Evolutionary conservation across 1,139 yeast genomes (phyloP).

Genomic region (Saccharomyces pastorianus): DNA sequence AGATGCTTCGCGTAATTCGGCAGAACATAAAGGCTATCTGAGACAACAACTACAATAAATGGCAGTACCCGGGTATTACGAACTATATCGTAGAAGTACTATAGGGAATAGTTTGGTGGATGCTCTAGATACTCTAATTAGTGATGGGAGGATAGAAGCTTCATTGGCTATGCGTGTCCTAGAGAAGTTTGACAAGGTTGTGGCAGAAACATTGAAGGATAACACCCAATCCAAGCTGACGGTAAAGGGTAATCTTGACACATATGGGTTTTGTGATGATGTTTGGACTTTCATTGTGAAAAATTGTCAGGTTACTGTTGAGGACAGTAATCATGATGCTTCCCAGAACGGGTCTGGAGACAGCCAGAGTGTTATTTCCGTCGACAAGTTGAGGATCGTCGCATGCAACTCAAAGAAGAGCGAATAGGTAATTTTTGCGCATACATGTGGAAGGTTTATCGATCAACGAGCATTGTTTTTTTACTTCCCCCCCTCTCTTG

Average conservation of each 20-base stretch:
- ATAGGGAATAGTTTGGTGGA: constrained; percentile 74
- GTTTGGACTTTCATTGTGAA: constrained; percentile 97
- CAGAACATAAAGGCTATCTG: neutral
- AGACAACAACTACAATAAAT: constrained; percentile 8
- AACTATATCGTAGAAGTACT: constrained; percentile 86
- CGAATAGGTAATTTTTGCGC: constrained; percentile 25
- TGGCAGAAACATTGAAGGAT: constrained; percentile 71
- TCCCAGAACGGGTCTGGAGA: constrained; percentile 10
- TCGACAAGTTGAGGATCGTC: constrained; percentile 88
- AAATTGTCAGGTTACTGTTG: constrained; percentile 79
- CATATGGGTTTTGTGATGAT: constrained; percentile 95
- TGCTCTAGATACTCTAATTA: constrained; percentile 78
- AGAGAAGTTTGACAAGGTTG: constrained; percentile 80
- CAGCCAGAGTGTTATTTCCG: constrained; percentile 35
- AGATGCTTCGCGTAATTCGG: neutral
- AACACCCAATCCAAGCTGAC: constrained; percentile 72
- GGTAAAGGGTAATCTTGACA: constrained; percentile 83
- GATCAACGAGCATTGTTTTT: neutral
- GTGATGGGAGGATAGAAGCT: constrained; percentile 74
- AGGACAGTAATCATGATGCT: constrained; percentile 22
- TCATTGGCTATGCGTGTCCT: constrained; percentile 88
- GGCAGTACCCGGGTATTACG: constrained; percentile 57
- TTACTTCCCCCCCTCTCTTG: neutral
- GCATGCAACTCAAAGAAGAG: constrained; percentile 88
- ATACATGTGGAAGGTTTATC: neutral